Conservation (phyloP, 352 stramenopile species). For the Pythium utonaiense region DNA sequence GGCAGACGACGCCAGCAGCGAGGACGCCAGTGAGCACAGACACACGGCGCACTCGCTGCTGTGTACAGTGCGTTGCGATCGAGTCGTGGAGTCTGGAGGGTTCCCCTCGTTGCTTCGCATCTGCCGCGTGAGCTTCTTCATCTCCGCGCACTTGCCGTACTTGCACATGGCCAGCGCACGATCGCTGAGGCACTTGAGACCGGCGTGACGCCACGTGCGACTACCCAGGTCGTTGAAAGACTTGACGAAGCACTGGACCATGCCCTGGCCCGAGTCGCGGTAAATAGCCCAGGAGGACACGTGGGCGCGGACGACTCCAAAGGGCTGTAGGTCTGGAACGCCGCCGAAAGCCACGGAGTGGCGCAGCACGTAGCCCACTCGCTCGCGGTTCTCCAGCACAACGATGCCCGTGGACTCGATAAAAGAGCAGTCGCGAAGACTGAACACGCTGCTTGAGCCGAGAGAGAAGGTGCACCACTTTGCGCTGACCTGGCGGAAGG, state of each 20-base stretch:
- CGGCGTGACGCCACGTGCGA: constrained; percentile 3
- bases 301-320: constrained; percentile 10
- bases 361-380: constrained; percentile 16
- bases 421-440: constrained; percentile 12
- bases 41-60: constrained; percentile 18
- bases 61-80: neutral
- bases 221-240: constrained; percentile 20
- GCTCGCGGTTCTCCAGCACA: constrained; percentile 6
- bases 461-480: constrained; percentile 36
- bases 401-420: constrained; percentile 12
- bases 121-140: constrained; percentile 9
- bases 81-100: neutral
- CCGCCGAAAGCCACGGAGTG: constrained; percentile 12
- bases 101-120: neutral
- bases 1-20: constrained; percentile 8
- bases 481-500: constrained; percentile 39
- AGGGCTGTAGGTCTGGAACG: constrained; percentile 11
- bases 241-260: constrained; percentile 25
- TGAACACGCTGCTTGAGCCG: constrained; percentile 10
- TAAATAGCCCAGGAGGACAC: constrained; percentile 18
- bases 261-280: constrained; percentile 12
- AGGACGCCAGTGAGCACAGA: neutral
- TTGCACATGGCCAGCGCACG: constrained; percentile 6
- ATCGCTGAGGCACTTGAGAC: constrained; percentile 8
- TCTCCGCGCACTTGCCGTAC: constrained; percentile 6